Base-by-base conservation (phyloP, 352 stramenopile species). In the Phytophthora kernoviae region DNA sequence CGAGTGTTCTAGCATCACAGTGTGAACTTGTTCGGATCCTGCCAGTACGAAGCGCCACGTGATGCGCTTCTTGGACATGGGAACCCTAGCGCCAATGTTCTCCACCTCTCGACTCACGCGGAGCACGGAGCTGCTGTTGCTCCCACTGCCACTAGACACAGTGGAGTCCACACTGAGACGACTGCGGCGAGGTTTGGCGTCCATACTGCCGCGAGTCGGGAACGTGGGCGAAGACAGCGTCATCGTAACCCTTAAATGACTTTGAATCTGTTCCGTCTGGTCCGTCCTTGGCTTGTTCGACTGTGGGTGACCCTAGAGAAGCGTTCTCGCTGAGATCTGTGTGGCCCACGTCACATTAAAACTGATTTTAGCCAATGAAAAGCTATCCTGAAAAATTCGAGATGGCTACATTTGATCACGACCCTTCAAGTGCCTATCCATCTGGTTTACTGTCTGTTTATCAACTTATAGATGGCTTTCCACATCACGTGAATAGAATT, bases 31-130 rank as follows among this genome's bases (percentile, higher is more conserved):
- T 49, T 91, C 77, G 12, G 78, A 88, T 1, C 79, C 80, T 3
- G 73, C 73, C 37, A 94, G 77, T 34, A 94, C 81, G 51, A 96
- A 94, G 48, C 83, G 82, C 85, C 87, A 94, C 17, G 82, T 93
- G 27, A 94, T 70, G 45, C 84, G 78, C 53, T 96, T 94, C 78
- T 94, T 96, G 48, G 84, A 92, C 65, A 88, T 68, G 32, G 87
- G 58, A 18, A 96, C 78, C 41, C 87, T 84, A 26, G 77, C 84
- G 34, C 87, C 87, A 52, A 93, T 92, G 70, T 91, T 95, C 64
- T 95, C 87, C 22, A 90, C 70, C 62, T 93, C 84, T 49, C 71
- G 79, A 12, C 70, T 75, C 39, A 92, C 80, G 44, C 83, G 80
- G 15, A 89, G 70, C 50, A 89, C 79, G n/a, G 62, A 58, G 52